Evolutionary conservation across 139 green algal genomes (phyloP).

Genomic region (Deuterostichococcus epilithicus): DNA sequence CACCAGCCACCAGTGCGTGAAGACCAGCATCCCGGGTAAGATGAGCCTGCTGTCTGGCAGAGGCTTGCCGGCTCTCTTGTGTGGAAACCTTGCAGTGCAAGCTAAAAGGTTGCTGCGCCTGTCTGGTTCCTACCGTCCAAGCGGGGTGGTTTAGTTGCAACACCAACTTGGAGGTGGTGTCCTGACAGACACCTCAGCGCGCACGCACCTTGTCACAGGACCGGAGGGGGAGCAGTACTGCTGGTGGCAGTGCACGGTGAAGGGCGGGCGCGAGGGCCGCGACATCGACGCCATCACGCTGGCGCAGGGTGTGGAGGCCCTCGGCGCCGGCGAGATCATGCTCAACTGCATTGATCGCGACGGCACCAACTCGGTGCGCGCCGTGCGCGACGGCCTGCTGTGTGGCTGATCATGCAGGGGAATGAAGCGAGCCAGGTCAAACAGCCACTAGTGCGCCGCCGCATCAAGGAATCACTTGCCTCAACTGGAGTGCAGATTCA

Average conservation of each 20-base stretch:
- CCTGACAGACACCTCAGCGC: too few species aligned
- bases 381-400: not conserved
- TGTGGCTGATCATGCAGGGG: too few species aligned
- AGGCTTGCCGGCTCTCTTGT: too few species aligned
- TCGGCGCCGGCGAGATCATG: constrained; percentile 97
- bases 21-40: constrained; percentile 34
- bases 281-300: constrained; percentile 91
- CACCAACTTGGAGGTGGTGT: too few species aligned
- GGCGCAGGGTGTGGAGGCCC: constrained; percentile 80
- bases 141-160: too few species aligned
- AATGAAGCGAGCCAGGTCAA: too few species aligned
- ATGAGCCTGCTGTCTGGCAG: not conserved
- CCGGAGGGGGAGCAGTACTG: constrained; percentile 92
- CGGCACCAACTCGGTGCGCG: constrained; percentile 39
- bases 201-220: constrained; percentile 30
- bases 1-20: constrained; percentile 57
- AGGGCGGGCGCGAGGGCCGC: constrained; percentile 84
- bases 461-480: constrained; percentile 1
- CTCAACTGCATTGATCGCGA: constrained; percentile 99
- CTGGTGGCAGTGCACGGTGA: constrained; percentile 98
- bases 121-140: too few species aligned
- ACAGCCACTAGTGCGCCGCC: too few species aligned
- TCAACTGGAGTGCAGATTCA: not conserved
- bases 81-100: too few species aligned
- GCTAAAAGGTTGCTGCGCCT: too few species aligned